Evolutionary conservation across 805 yeast genomes (phyloP).

Genomic region (Aciculoconidium aculeatum): DNA sequence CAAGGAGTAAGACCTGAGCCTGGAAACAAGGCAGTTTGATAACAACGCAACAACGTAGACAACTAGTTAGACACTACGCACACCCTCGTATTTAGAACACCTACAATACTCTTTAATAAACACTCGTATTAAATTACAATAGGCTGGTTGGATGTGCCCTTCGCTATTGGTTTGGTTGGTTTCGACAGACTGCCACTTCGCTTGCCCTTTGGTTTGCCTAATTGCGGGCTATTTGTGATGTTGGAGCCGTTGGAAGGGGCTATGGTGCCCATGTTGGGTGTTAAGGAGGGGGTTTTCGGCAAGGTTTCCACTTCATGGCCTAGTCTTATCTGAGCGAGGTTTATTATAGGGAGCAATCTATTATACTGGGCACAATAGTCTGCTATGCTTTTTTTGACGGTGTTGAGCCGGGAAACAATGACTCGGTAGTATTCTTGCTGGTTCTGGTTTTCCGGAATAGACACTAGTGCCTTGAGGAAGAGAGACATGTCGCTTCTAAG

Average conservation of each 20-base stretch:
- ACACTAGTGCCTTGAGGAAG: slow-evolving; percentile 32
- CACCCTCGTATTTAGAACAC: no score
- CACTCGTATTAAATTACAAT: no score
- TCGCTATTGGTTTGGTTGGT: no score
- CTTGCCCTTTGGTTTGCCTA: slow-evolving; percentile 2
- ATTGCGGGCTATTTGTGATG: slow-evolving; percentile 1
- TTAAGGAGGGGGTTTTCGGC: no score
- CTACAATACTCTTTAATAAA: no score
- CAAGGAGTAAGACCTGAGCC: no score
- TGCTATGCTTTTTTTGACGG: slow-evolving; percentile 34
- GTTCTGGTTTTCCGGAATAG: slow-evolving; percentile 23
- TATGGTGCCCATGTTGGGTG: neutral
- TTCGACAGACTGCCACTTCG: no score
- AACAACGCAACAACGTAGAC: no score
- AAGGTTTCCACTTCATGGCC: slow-evolving; percentile 46
- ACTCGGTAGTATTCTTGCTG: slow-evolving; percentile 34
- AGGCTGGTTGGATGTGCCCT: no score
- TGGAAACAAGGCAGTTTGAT: no score
- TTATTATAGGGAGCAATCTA: slow-evolving; percentile 43
- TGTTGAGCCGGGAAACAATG: slow-evolving; percentile 30
- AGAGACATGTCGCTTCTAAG: slow-evolving; percentile 37
- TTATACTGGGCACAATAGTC: slow-evolving; percentile 41
- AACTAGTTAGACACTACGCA: no score
- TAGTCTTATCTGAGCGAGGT: slow-evolving; percentile 44
- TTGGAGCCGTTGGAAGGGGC: slow-evolving; percentile 1